A percentile compares a stretch with the other conserved stretches of the same genome.
phyloP scores from a whole-genome alignment of 192 early-diverging fungal species.

The Dispira simplex region DNA sequence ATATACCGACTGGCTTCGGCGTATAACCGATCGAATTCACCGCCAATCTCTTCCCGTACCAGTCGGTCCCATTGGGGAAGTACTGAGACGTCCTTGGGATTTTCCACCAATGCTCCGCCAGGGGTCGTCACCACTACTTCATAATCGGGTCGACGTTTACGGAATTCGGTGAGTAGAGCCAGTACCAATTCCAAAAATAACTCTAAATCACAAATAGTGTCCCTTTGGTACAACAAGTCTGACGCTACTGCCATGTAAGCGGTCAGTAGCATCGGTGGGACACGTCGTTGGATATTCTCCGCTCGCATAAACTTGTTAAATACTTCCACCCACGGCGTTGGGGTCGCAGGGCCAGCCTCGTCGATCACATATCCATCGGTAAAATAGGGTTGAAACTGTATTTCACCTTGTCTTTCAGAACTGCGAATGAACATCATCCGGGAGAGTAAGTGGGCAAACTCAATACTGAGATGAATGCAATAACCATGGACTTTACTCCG shows the following conservation, averaged over 20 bases:
- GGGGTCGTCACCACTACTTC: slow-evolving; percentile 23
- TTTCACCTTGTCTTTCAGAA: slow-evolving; percentile 13
- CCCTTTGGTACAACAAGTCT: slow-evolving; percentile 25
- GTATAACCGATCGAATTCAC: slow-evolving; percentile 33
- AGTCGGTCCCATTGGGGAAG: slow-evolving; percentile 19
- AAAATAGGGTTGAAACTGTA: slow-evolving; percentile 19
- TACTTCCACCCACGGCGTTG: slow-evolving; percentile 26
- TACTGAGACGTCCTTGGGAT: neutral
- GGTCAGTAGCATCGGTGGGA: slow-evolving; percentile 18
- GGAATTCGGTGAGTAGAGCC: slow-evolving; percentile 30
- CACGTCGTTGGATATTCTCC: slow-evolving; percentile 20
- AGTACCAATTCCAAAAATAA: slow-evolving; percentile 23
- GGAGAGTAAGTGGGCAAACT: slow-evolving; percentile 25
- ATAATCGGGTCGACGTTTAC: slow-evolving; percentile 31
- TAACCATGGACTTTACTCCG: slow-evolving; percentile 14
- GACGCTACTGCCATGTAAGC: slow-evolving; percentile 24
- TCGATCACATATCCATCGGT: slow-evolving; percentile 21
- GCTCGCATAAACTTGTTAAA: slow-evolving; percentile 22
- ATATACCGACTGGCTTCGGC: slow-evolving; percentile 10
- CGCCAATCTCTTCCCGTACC: slow-evolving; percentile 31
- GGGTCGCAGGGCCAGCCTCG: neutral
- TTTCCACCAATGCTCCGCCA: slow-evolving; percentile 17
- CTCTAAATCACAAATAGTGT: slow-evolving; percentile 27
- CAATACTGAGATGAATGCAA: slow-evolving; percentile 29
- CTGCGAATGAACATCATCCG: slow-evolving; percentile 16